Evolutionary conservation across 2,329 filamentous ascomycete genomes (phyloP).

Genomic region (Xylariaceae sp.): DNA sequence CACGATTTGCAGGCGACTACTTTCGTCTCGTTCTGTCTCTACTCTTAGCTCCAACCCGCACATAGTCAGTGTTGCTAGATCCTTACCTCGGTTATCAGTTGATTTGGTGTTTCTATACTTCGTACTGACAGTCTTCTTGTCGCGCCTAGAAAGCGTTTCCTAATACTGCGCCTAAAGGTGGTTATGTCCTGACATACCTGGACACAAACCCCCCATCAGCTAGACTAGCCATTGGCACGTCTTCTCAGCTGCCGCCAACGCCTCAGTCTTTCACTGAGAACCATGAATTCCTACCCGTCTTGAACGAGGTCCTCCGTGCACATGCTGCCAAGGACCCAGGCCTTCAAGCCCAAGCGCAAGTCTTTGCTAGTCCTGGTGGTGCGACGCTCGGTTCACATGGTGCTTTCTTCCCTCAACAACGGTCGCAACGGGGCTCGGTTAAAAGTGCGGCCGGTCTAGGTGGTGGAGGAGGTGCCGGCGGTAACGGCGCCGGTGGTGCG

Average conservation of each 20-base stretch:
- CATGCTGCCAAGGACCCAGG: constrained; percentile 53
- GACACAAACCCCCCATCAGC: constrained; percentile 50
- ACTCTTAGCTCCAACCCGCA: constrained; percentile 47
- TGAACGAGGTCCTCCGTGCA: constrained; percentile 51
- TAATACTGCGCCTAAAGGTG: constrained; percentile 39
- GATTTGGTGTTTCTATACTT: neutral
- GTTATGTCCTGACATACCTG: constrained; percentile 55
- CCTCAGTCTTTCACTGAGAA: constrained; percentile 57
- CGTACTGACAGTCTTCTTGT: constrained; percentile 14
- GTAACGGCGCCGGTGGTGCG: constrained; percentile 49
- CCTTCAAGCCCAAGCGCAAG: constrained; percentile 52
- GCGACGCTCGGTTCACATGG: constrained; percentile 49
- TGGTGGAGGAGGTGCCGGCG: constrained; percentile 41
- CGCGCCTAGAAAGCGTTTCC: constrained; percentile 52
- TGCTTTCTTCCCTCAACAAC: constrained; percentile 43
- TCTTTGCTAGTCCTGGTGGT: constrained; percentile 55
- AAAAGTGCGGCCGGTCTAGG: constrained; percentile 28
- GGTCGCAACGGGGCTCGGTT: constrained; percentile 31
- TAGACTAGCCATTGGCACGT: constrained; percentile 54
- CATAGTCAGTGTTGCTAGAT: constrained; percentile 42
- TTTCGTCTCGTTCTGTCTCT: constrained; percentile 36
- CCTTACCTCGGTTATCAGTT: neutral
- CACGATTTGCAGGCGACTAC: constrained; percentile 19
- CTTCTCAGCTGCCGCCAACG: constrained; percentile 54
- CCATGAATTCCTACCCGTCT: constrained; percentile 51